Percentiles rank a stretch among this genome's conserved stretches.
phyloP scores from a whole-genome alignment of 192 early-diverging fungal species.

The Physocladia obscura region DNA sequence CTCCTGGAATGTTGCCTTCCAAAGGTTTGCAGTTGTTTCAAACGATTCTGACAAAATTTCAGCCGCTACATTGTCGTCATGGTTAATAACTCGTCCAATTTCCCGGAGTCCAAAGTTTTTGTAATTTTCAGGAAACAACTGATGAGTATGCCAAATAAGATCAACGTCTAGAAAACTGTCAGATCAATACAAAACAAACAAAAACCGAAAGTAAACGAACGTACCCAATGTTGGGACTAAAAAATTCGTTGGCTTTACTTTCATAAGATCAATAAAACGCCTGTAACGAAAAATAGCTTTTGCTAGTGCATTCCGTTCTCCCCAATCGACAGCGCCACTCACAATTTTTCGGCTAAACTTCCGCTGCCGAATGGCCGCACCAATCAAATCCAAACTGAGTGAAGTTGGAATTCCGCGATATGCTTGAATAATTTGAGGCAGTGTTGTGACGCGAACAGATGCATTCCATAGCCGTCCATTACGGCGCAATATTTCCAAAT shows the following conservation, averaged over 20 bases:
- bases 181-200: background rate
- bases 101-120: conserved; percentile 49
- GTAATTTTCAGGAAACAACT: conserved; percentile 55
- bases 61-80: conserved; percentile 58
- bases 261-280: conserved; percentile 50
- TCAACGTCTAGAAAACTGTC: conserved; percentile 65
- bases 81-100: conserved; percentile 55
- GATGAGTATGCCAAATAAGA: conserved; percentile 70
- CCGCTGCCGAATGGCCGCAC: conserved; percentile 52
- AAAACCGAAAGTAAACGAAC: background rate
- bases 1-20: conserved; percentile 47
- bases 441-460: conserved; percentile 8
- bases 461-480: background rate
- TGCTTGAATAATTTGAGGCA: conserved; percentile 17
- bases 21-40: conserved; percentile 40
- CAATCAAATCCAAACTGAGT: conserved; percentile 49
- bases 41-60: conserved; percentile 44
- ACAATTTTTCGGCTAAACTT: conserved; percentile 54
- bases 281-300: conserved; percentile 44
- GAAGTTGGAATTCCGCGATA: conserved; percentile 43
- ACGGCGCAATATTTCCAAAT: conserved; percentile 1
- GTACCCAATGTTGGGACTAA: conserved; percentile 59
- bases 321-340: conserved; percentile 35
- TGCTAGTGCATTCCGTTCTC: conserved; percentile 15
- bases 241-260: conserved; percentile 24